Evolutionary conservation across 306 rosid species (phyloP), one percentile per base, ranked within the genome.

Genomic region (Quercus aquifolioides): DNA sequence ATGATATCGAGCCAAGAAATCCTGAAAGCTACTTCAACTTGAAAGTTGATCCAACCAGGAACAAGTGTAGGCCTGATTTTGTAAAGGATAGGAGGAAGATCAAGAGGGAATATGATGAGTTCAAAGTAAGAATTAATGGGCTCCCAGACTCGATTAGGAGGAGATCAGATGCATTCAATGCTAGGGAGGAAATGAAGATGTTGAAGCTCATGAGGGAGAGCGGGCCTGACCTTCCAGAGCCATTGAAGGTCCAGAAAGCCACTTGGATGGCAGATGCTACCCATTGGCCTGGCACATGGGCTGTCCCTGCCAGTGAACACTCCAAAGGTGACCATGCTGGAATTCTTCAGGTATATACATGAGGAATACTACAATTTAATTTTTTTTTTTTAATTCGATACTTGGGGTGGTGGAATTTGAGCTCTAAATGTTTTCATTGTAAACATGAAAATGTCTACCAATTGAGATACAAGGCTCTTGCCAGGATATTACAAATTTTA

Each of bases 51-150:
- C 92, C 96, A 49, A 87, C 96, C 10, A 92, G 90, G 89, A 95
- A 94, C 63, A 94, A 94, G 80, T 91, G 90, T 55, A 85, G 90
- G 54, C 79, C 88, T 5, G 92, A 93, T 56, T 92, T 94, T 82
- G 99, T 94, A 54, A 94, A 92, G 83, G 97, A 92, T 59, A 83
- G 99, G 52, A 90, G 99, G 84, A 89, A 90, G 76, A 90, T 94
- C 83, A 94, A 92, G 87, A 90, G 99, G 76, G 99, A 94, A 83
- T 94, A 90, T 60, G 99, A 94, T 75, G 99, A 94, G 84, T 94
- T 94, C 76, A 94, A 92, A 84, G 97, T 94, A 18, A 83, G 90
- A 76, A 90, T 93, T 5, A 94, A 94, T 41, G 86, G 95, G 52
- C 90, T 94, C 65, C 95, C 96, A 6, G 97, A 93, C 81, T 90